A percentile compares a stretch with the other conserved stretches of the same genome.
phyloP scores from a whole-genome alignment of 225 moss, liverwort and hornwort genomes.

The Polytrichum commune region DNA sequence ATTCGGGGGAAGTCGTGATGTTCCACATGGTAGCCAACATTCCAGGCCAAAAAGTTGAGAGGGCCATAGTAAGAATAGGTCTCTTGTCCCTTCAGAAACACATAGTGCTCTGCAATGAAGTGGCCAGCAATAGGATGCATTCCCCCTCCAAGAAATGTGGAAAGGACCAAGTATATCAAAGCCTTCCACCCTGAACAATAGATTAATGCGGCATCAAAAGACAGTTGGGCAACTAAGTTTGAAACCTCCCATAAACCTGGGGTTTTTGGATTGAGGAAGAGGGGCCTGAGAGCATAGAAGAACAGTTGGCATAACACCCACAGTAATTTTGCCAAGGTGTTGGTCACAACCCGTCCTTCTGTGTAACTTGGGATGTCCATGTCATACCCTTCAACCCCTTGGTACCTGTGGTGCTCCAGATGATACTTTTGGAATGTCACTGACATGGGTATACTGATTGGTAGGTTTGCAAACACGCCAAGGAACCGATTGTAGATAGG shows the following conservation, averaged over 20 bases:
- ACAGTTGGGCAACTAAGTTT: slow-evolving; percentile 61
- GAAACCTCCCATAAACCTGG: slow-evolving; percentile 88
- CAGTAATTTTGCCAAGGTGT: slow-evolving; percentile 37
- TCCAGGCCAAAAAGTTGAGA: slow-evolving; percentile 82
- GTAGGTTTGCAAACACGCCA: slow-evolving; percentile 76
- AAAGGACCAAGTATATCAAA: slow-evolving; percentile 71
- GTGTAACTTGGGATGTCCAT: slow-evolving; percentile 97
- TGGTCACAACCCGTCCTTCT: slow-evolving; percentile 83
- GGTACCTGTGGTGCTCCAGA: slow-evolving; percentile 89
- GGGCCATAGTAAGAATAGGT: slow-evolving; percentile 98
- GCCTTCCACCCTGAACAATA: slow-evolving; percentile 66
- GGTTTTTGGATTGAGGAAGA: slow-evolving; percentile 89
- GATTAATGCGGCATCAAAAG: slow-evolving; percentile 58
- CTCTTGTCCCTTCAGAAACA: slow-evolving; percentile 85
- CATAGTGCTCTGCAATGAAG: slow-evolving; percentile 93
- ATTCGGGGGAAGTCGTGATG: slow-evolving; percentile 98
- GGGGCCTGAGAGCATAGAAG: slow-evolving; percentile 89
- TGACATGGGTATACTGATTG: slow-evolving; percentile 95
- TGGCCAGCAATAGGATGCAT: slow-evolving; percentile 95
- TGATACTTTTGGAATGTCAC: slow-evolving; percentile 99
- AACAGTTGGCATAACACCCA: slow-evolving; percentile 97
- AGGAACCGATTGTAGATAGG: slow-evolving; percentile 76
- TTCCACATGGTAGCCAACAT: slow-evolving; percentile 98
- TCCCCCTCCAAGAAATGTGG: slow-evolving; percentile 93
- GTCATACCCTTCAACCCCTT: slow-evolving; percentile 94